A percentile compares a stretch with the other conserved stretches of the same genome.
phyloP scores from a whole-genome alignment of 306 rosid genomes.

The Gleditsia sinensis region DNA sequence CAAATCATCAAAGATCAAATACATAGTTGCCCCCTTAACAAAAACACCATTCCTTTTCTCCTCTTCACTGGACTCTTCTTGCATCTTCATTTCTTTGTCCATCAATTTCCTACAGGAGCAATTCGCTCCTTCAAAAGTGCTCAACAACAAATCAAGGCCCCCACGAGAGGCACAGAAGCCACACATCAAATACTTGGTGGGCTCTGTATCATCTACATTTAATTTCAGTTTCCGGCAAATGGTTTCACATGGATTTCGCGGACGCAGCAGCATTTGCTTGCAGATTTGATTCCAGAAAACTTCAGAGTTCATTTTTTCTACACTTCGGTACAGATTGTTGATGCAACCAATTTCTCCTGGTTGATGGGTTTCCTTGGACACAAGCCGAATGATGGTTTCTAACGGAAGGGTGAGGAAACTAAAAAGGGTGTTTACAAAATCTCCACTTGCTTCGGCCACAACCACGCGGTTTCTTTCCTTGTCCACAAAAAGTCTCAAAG shows the following conservation, averaged over 20 bases:
- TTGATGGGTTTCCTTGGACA: too few species aligned
- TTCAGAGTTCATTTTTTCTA: neutral
- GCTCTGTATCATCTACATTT: constrained; percentile 28
- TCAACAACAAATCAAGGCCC: neutral
- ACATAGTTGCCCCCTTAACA: neutral
- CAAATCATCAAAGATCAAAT: constrained; percentile 28
- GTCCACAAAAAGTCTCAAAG: neutral
- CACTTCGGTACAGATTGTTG: neutral
- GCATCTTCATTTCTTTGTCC: neutral
- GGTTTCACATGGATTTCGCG: neutral
- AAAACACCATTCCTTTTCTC: neutral
- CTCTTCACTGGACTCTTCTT: neutral
- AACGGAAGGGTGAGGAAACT: neutral
- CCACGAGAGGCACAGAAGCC: neutral
- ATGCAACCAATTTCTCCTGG: neutral
- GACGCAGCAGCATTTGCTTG: constrained; percentile 1
- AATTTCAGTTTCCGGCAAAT: neutral
- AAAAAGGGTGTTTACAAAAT: neutral
- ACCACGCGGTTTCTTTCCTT: neutral
- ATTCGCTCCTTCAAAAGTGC: constrained; percentile 1
- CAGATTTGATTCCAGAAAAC: neutral
- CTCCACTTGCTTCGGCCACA: too few species aligned
- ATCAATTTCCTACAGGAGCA: constrained; percentile 3
- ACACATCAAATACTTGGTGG: constrained; percentile 7
- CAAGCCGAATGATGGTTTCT: neutral